These are phyloP conservation scores for Ehretia macrophylla DNA, from an alignment of 257 asterid species.

Conservation along the genomic window DNA sequence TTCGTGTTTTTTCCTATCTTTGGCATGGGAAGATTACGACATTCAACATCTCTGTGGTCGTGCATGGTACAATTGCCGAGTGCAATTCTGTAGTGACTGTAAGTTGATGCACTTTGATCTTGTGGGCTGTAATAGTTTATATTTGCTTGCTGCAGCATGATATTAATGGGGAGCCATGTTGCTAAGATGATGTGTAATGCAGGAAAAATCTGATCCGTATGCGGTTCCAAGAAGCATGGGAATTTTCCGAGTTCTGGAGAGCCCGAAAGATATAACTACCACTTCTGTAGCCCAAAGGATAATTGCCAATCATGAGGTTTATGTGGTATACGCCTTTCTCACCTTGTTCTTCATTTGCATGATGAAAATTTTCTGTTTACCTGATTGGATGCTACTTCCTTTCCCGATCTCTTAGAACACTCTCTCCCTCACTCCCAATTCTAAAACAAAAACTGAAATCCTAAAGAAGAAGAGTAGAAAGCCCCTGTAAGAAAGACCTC, in stretches of 20 bases:
- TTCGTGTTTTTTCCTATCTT: slow-evolving; percentile 1
- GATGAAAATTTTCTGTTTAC: not conserved
- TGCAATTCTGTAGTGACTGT: slow-evolving; percentile 44
- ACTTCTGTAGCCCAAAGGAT: slow-evolving; percentile 76
- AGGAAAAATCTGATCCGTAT: slow-evolving; percentile 72
- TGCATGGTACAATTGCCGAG: slow-evolving; percentile 77
- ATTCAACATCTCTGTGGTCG: slow-evolving; percentile 82
- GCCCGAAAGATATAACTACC: slow-evolving; percentile 79
- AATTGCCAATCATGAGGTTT: slow-evolving; percentile 76
- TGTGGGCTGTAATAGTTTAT: too few relatives aligned
- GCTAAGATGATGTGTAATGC: slow-evolving; percentile 18
- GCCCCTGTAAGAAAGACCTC: too few relatives aligned
- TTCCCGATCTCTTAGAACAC: too few relatives aligned
- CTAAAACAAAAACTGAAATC: too few relatives aligned
- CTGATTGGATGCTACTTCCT: too few relatives aligned
- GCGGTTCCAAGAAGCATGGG: slow-evolving; percentile 72
- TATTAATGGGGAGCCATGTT: not conserved
- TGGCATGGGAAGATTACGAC: slow-evolving; percentile 46
- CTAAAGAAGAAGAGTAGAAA: too few relatives aligned
- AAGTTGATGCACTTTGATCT: slow-evolving; percentile 42
- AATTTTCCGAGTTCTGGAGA: slow-evolving; percentile 61
- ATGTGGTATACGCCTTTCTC: slow-evolving; percentile 42
- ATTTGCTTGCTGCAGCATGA: too few relatives aligned
- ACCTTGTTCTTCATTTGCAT: not conserved
- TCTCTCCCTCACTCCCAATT: too few relatives aligned